Evolutionary conservation across 2,329 filamentous ascomycete species (phyloP), one percentile per base, ranked within the genome.

Genomic region (Cladosporium colombiae): DNA sequence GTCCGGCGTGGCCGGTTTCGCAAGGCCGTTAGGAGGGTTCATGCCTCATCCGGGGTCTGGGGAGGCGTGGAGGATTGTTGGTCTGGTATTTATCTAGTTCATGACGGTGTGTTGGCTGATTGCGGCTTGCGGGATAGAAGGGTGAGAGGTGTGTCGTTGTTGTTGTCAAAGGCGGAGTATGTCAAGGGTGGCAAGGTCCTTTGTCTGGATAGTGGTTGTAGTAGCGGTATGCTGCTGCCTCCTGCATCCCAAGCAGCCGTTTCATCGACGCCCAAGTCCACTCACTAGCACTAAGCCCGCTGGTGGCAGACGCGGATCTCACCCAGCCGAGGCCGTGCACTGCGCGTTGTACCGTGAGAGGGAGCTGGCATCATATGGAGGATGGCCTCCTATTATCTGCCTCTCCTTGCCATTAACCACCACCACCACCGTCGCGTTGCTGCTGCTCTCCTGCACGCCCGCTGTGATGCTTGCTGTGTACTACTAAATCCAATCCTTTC

Each of bases 1-100:
- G 79, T 90, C 87, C 78, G 88, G 88, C 74, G 86, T 85, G 77
- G 89, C 85, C 74, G 85, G 78, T 69, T 79, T 77, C 74, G 79
- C 78, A 74, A 82, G 80, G 73, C 79, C 77, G 74, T 80, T 78
- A 57, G 80, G 76, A 66, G 77, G 63, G 55, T 65, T 77, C 82
- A 83, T 83, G 76, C 76, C 76, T 77, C 78, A 79, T 79, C 59
- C 68, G 67, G 62, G 59, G 59, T 53, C 50, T 62, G 57, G 21
- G 49, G 35, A 37, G 35, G 35, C 14, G 55, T 52, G 59, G 59
- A 62, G 46, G 44, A 37, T 53, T 37, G 44, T 27, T 50, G 46
- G 46, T 3, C 11, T 53, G n/a, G 37, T n/a, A n/a, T 44, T 55
- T 46, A n/a, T 44, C 46, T 46, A 55, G 49, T 55, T 63, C 33